Conservation (phyloP, 345 rosid species). For the Acer yangbiense region DNA sequence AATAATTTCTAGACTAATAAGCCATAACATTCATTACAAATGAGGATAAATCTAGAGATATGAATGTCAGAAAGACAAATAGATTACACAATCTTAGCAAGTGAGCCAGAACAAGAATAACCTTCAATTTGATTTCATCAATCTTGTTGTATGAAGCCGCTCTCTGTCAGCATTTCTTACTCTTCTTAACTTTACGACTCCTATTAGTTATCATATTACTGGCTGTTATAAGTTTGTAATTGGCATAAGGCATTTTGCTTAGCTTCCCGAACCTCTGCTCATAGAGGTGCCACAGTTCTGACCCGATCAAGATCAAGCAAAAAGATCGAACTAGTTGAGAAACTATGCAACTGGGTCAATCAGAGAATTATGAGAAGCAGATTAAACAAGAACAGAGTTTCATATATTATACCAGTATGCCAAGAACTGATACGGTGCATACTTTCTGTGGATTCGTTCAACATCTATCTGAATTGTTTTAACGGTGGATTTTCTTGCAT, state of each 20-base stretch:
- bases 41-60: not conserved
- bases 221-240: constrained; percentile 48
- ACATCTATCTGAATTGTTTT: constrained; percentile 34
- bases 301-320: constrained; percentile 32
- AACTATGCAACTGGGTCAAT: not conserved
- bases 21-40: not conserved
- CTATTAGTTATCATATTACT: constrained; percentile 35
- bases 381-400: not conserved
- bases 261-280: constrained; percentile 49
- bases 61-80: not conserved
- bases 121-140: not conserved
- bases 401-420: constrained; percentile 42
- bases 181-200: constrained; percentile 13
- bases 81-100: too few species aligned
- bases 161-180: constrained; percentile 9
- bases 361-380: not conserved
- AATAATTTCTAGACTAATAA: too few species aligned
- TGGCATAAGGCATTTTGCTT: constrained; percentile 36
- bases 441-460: constrained; percentile 36
- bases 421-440: constrained; percentile 50
- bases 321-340: not conserved
- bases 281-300: constrained; percentile 52
- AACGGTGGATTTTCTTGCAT: constrained; percentile 31
- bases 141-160: not conserved
- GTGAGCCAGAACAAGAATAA: not conserved